These are phyloP conservation scores for Tetragonia tetragonoides DNA, from an alignment of 148 eudicot species.

Conservation along the genomic window DNA sequence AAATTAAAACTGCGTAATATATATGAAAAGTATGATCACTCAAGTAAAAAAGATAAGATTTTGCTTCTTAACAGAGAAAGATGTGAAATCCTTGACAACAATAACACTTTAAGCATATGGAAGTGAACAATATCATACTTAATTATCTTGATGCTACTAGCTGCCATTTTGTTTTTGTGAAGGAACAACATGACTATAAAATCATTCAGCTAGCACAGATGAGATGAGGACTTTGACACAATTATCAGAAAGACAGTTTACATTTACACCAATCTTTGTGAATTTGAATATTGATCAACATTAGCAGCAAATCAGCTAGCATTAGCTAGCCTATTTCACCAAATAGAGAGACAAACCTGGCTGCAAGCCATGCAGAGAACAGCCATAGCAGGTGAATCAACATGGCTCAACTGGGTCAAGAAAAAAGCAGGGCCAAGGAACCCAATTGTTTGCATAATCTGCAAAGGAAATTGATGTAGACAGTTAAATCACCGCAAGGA, in stretches of 20 bases:
- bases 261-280: not conserved
- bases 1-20: no score
- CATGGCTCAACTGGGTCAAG: slow-evolving; percentile 85
- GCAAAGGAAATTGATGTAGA: slow-evolving; percentile 20
- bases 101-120: not conserved
- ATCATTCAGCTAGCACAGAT: not conserved
- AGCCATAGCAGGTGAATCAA: slow-evolving; percentile 89
- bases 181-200: not conserved
- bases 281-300: not conserved
- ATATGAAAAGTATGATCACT: not conserved
- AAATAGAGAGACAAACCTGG: slow-evolving; percentile 53
- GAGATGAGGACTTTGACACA: not conserved
- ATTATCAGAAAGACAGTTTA: not conserved
- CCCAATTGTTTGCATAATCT: slow-evolving; percentile 93
- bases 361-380: slow-evolving; percentile 96
- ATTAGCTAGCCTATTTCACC: not conserved
- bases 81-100: not conserved
- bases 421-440: slow-evolving; percentile 99
- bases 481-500: not conserved
- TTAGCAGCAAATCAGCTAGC: not conserved
- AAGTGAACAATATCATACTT: not conserved
- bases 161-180: not conserved
- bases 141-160: not conserved
- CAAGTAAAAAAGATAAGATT: not conserved
- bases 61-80: not conserved